Conservation (phyloP, 108 stramenopile genomes). For the Fragilaria crotonensis region DNA sequence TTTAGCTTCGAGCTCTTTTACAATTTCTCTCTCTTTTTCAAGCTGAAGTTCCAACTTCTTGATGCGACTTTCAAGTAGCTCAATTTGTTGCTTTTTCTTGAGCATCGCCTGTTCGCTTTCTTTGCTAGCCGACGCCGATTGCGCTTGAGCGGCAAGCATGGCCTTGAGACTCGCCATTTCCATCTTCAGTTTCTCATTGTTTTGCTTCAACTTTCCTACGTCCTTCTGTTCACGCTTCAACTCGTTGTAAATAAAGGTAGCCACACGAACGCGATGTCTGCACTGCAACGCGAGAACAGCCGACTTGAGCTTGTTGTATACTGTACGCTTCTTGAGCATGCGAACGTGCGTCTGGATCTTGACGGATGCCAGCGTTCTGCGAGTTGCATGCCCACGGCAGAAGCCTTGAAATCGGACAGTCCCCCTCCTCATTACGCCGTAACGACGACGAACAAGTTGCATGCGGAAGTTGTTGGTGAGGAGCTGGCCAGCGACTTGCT, state of each 20-base stretch:
- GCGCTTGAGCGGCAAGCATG: constrained; percentile 83
- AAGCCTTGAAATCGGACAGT: constrained; percentile 61
- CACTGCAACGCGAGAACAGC: constrained; percentile 78
- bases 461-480: constrained; percentile 79
- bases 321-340: constrained; percentile 31
- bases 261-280: constrained; percentile 37
- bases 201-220: constrained; percentile 77
- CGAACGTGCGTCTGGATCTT: constrained; percentile 59
- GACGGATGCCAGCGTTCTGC: constrained; percentile 49
- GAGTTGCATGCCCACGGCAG: constrained; percentile 55
- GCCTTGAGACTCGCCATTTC: constrained; percentile 90
- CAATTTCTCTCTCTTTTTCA: constrained; percentile 56
- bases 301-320: constrained; percentile 45
- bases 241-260: constrained; percentile 47
- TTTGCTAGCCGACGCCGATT: constrained; percentile 50
- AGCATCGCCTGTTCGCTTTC: constrained; percentile 45
- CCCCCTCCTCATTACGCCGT: constrained; percentile 41
- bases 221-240: constrained; percentile 79
- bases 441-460: constrained; percentile 50
- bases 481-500: constrained; percentile 66
- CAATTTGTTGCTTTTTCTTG: constrained; percentile 66
- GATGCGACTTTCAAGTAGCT: constrained; percentile 60
- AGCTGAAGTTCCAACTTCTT: constrained; percentile 65
- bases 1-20: constrained; percentile 62
- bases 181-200: constrained; percentile 82